Conservation (phyloP, 306 rosid genomes). For the Ormosia semicastrata region DNA sequence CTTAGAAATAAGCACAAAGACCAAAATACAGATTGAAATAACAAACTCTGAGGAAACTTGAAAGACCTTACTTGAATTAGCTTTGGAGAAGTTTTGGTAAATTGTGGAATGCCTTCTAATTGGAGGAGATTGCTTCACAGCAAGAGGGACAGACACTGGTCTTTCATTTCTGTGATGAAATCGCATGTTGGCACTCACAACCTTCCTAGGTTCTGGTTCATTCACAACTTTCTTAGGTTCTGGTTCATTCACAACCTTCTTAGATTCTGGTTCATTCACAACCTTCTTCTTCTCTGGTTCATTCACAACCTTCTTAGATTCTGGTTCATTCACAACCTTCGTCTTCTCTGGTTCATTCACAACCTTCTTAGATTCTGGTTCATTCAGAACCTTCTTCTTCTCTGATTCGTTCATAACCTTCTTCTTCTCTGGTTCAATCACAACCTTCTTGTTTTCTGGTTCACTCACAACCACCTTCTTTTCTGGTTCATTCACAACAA, state of each 20-base stretch:
- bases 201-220: slow-evolving; percentile 34
- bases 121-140: slow-evolving; percentile 45
- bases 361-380: slow-evolving; percentile 34
- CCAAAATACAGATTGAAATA: background rate
- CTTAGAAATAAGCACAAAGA: background rate
- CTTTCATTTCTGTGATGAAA: slow-evolving; percentile 44
- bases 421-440: slow-evolving; percentile 10
- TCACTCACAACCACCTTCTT: slow-evolving; percentile 31
- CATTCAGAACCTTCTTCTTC: slow-evolving; percentile 40
- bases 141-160: slow-evolving; percentile 33
- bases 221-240: slow-evolving; percentile 22
- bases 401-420: slow-evolving; percentile 39
- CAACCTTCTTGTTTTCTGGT: slow-evolving; percentile 39
- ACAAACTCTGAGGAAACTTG: background rate
- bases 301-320: too few relatives aligned
- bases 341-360: slow-evolving; percentile 20
- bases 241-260: slow-evolving; percentile 38
- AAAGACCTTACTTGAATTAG: slow-evolving; percentile 44
- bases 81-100: slow-evolving; percentile 36
- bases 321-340: too few relatives aligned
- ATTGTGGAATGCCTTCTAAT: slow-evolving; percentile 42
- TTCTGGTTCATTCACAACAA: slow-evolving; percentile 20
- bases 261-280: slow-evolving; percentile 11
- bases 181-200: slow-evolving; percentile 35
- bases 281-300: slow-evolving; percentile 40